These are phyloP conservation scores for Yamadazyma siamensis DNA, from an alignment of 1,139 yeast genomes.

Conservation along the genomic window DNA sequence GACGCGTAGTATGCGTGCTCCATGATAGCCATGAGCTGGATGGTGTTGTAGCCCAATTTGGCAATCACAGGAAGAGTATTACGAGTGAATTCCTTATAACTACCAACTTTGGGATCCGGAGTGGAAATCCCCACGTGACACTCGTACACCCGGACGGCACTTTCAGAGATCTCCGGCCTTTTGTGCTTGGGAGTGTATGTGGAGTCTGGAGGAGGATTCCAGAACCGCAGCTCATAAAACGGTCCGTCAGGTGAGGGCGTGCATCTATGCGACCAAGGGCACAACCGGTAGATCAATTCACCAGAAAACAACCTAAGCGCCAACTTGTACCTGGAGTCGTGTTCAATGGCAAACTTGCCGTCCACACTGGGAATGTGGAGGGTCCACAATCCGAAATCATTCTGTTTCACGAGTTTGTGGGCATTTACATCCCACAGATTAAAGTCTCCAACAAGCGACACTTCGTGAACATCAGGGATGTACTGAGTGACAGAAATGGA, in stretches of 20 bases:
- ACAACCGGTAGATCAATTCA: conserved; percentile 71
- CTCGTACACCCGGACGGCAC: conserved; percentile 79
- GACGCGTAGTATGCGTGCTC: conserved; percentile 98
- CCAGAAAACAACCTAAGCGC: conserved; percentile 66
- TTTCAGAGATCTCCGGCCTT: conserved; percentile 51
- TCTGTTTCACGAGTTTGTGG: conserved; percentile 53
- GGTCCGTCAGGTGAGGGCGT: conserved; percentile 53
- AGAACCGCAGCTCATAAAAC: conserved; percentile 80
- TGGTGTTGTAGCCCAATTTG: conserved; percentile 83
- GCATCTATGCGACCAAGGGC: conserved; percentile 87
- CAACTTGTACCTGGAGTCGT: conserved; percentile 77
- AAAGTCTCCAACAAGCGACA: conserved; percentile 84
- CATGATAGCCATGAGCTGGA: conserved; percentile 97
- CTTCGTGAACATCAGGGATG: conserved; percentile 81
- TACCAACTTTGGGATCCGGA: conserved; percentile 80
- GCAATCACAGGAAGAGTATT: conserved; percentile 82
- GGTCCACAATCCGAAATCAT: conserved; percentile 67
- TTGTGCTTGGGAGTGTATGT: conserved; percentile 59
- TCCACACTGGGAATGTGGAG: conserved; percentile 51
- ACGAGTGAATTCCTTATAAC: conserved; percentile 79
- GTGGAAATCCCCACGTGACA: conserved; percentile 96
- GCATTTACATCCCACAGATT: conserved; percentile 69
- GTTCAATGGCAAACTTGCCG: conserved; percentile 69
- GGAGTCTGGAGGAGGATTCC: conserved; percentile 64
- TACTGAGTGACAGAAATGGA: conserved; percentile 71